Evolutionary conservation across 768 basidiomycete species (phyloP), one percentile per base, ranked within the genome.

Genomic region (Sarcodon sp.): DNA sequence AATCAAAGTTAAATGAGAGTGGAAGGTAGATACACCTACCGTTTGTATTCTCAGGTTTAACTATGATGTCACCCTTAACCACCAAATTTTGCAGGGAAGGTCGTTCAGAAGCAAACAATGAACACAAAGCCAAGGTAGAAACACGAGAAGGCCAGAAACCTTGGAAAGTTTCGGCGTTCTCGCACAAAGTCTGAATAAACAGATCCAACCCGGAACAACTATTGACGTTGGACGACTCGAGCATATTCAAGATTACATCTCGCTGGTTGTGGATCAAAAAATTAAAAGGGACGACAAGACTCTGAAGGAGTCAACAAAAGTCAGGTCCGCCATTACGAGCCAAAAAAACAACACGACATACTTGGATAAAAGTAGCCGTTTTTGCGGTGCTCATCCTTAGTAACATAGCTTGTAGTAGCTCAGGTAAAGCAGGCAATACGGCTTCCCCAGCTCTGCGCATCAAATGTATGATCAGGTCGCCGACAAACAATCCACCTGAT

Each of bases 401-500:
- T 0, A 89, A 72, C 76, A 99, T 83, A 1, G 89, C 90, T 48
- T 80, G 79, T 39, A 97, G 67, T 12, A 99, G 72, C 53, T 90
- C 82, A 2, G 91, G 89, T 13, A 98, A 74, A 6, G 92, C 87
- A 1, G 92, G 83, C 0, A 87, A 70, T 15, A 98, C 76, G 1
- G 80, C 69, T 10, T 82, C 78, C 10, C 89, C 89, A 0, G 88
- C 87, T 52, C 78, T 80, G 21, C 94, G 75, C 44, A 99, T 70
- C 21, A 98, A 69, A 56, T 97, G 92, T 54, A 98, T 87, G 59
- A 99, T 87, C 38, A 99, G 71, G 58, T 98, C 94, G 15, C 96
- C 96, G 43, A 97, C 84, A 46, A 87, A 84, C 16, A 98, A 75
- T 8, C 93, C 94, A 36, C 87, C 91, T 0, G 92, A 85, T 63